A percentile compares a stretch with the other conserved stretches of the same genome.
Conservation (phyloP, 2,329 filamentous ascomycete species). For the Paramyrothecium sp. region DNA sequence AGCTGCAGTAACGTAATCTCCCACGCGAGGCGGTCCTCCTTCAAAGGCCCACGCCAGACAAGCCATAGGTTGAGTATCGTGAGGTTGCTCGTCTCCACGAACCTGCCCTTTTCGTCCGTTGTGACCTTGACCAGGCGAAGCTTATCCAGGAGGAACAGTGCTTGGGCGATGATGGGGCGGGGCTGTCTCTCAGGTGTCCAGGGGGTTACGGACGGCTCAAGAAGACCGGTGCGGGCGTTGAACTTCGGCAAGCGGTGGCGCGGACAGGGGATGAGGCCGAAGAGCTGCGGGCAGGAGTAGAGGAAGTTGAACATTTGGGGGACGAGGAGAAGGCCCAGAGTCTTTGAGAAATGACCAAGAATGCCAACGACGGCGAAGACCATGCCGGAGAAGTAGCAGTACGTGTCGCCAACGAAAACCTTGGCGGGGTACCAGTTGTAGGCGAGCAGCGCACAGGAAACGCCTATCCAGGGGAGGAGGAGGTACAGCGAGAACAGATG, state of each 20-base stretch:
- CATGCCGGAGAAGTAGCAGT: slow-evolving; percentile 99
- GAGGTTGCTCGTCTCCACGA: slow-evolving; percentile 83
- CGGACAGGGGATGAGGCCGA: slow-evolving; percentile 86
- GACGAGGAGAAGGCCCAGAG: slow-evolving; percentile 82
- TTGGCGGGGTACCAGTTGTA: slow-evolving; percentile 97
- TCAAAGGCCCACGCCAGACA: slow-evolving; percentile 88
- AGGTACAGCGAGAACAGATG: slow-evolving; percentile 96
- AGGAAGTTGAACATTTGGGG: slow-evolving; percentile 97
- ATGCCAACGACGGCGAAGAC: slow-evolving; percentile 97
- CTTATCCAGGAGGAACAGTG: slow-evolving; percentile 66
- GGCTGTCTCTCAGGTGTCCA: slow-evolving; percentile 71
- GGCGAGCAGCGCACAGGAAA: slow-evolving; percentile 78
- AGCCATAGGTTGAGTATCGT: slow-evolving; percentile 96
- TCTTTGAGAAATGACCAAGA: slow-evolving; percentile 97
- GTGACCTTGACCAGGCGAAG: slow-evolving; percentile 68
- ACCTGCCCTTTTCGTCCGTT: slow-evolving; percentile 64
- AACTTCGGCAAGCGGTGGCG: slow-evolving; percentile 88
- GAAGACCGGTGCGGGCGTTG: slow-evolving; percentile 77
- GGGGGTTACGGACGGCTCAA: slow-evolving; percentile 82
- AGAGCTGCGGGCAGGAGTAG: slow-evolving; percentile 90
- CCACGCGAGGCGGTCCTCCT: slow-evolving; percentile 78
- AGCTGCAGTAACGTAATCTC: slow-evolving; percentile 81
- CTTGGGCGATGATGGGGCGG: slow-evolving; percentile 56
- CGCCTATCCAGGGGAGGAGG: slow-evolving; percentile 88
- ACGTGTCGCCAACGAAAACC: slow-evolving; percentile 97